Evolutionary conservation across 768 basidiomycete species (phyloP).

Genomic region (Rhizopogon vinicolor): DNA sequence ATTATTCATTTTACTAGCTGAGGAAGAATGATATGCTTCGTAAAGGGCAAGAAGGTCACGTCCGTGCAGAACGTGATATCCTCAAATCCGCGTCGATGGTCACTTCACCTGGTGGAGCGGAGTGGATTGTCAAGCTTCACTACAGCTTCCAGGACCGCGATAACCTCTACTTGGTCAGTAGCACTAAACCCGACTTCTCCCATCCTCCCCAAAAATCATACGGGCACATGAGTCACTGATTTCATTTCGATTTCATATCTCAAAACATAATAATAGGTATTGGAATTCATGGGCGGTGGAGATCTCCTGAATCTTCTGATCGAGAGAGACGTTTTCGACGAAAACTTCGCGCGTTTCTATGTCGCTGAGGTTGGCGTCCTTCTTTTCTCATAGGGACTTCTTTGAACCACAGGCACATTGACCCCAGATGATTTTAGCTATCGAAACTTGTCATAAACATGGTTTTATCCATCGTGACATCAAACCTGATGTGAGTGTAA

Average conservation of each 20-base stretch:
- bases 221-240: slow-evolving; percentile 32
- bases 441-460: slow-evolving; percentile 89
- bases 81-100: slow-evolving; percentile 86
- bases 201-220: slow-evolving; percentile 12
- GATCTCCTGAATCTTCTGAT: slow-evolving; percentile 95
- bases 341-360: slow-evolving; percentile 91
- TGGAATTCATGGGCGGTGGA: slow-evolving; percentile 95
- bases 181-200: slow-evolving; percentile 26
- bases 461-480: slow-evolving; percentile 99
- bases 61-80: slow-evolving; percentile 92
- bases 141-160: slow-evolving; percentile 97
- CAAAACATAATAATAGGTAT: slow-evolving; percentile 48
- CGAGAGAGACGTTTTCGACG: slow-evolving; percentile 86
- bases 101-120: slow-evolving; percentile 66
- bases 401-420: slow-evolving; percentile 20
- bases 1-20: slow-evolving; percentile 42
- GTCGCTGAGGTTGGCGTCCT: slow-evolving; percentile 71
- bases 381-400: slow-evolving; percentile 14
- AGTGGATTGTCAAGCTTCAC: slow-evolving; percentile 92
- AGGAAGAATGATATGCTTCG: slow-evolving; percentile 91
- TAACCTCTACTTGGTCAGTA: slow-evolving; percentile 85
- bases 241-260: slow-evolving; percentile 55
- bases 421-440: slow-evolving; percentile 85
- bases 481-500: slow-evolving; percentile 75
- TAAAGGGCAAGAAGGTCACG: slow-evolving; percentile 96